phyloP scores from a whole-genome alignment of 768 basidiomycete species.

The Cantharellus cinnabarinus region DNA sequence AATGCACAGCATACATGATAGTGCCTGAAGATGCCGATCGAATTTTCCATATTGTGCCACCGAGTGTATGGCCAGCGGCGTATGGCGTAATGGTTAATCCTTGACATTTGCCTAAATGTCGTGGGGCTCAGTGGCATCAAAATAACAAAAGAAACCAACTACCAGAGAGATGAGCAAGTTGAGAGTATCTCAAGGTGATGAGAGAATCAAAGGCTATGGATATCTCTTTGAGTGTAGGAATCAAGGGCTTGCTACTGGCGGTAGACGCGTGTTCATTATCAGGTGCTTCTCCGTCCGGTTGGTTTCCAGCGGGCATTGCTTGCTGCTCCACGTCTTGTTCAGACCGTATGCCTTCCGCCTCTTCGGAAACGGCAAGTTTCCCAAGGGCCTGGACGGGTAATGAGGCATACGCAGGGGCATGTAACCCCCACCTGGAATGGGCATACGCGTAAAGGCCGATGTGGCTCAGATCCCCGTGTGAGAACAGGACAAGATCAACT shows the following conservation, averaged over 20 bases:
- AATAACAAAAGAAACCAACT: background rate
- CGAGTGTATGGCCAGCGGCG: constrained; percentile 84
- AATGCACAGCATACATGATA: constrained; percentile 79
- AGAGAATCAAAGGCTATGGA: constrained; percentile 84
- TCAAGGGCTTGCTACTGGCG: constrained; percentile 4
- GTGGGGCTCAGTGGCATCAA: constrained; percentile 17
- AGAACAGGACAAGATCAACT: constrained; percentile 79
- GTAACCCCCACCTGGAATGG: constrained; percentile 66
- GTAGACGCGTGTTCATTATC: constrained; percentile 1
- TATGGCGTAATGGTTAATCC: constrained; percentile 89
- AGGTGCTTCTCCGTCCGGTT: constrained; percentile 22
- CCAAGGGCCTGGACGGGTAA: constrained; percentile 94
- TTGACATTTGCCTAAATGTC: constrained; percentile 55
- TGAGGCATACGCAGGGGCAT: constrained; percentile 82
- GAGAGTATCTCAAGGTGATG: constrained; percentile 83
- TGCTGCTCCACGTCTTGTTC: constrained; percentile 69
- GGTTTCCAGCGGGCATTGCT: constrained; percentile 54
- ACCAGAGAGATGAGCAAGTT: constrained; percentile 59
- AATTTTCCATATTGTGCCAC: constrained; percentile 96
- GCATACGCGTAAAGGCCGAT: constrained; percentile 89
- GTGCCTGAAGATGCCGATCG: constrained; percentile 95
- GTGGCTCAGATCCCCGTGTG: constrained; percentile 80
- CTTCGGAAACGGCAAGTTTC: constrained; percentile 74
- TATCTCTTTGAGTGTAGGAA: constrained; percentile 67
- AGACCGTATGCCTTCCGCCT: constrained; percentile 59